A percentile compares a stretch with the other conserved stretches of the same genome.
phyloP scores from a whole-genome alignment of 371 early-diverging fungal species.

The Lichtheimia ornata region DNA sequence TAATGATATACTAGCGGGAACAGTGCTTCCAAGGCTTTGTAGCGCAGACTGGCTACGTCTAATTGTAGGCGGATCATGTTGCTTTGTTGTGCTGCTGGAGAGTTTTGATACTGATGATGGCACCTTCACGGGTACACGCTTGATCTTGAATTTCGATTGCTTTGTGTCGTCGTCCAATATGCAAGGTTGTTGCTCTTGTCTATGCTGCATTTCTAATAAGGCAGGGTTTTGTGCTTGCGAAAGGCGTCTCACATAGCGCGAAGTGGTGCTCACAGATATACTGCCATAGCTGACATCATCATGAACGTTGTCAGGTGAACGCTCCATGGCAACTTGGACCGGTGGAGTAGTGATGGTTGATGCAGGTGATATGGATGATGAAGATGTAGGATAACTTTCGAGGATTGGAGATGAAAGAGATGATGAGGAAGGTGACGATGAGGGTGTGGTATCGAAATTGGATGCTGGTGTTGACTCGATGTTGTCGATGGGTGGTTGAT shows the following conservation, averaged over 20 bases:
- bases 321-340: not conserved
- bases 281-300: slow-evolving; percentile 14
- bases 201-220: not conserved
- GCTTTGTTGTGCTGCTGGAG: not conserved
- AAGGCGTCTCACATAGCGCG: slow-evolving; percentile 16
- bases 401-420: no score
- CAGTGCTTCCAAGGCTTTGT: not conserved
- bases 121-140: slow-evolving; percentile 7
- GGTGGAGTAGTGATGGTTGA: no score
- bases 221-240: slow-evolving; percentile 8
- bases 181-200: not conserved
- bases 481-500: no score
- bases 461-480: no score
- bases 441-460: not conserved
- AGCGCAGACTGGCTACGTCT: not conserved
- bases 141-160: slow-evolving; percentile 8
- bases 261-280: slow-evolving; percentile 21
- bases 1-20: not conserved
- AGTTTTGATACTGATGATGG: not conserved
- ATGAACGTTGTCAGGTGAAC: not conserved
- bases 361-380: not conserved
- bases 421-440: slow-evolving; percentile 3
- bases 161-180: not conserved
- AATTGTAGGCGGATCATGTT: not conserved
- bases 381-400: not conserved